Base-by-base conservation (phyloP, 2,329 filamentous ascomycete genomes). In the Diaporthe nobilis region DNA sequence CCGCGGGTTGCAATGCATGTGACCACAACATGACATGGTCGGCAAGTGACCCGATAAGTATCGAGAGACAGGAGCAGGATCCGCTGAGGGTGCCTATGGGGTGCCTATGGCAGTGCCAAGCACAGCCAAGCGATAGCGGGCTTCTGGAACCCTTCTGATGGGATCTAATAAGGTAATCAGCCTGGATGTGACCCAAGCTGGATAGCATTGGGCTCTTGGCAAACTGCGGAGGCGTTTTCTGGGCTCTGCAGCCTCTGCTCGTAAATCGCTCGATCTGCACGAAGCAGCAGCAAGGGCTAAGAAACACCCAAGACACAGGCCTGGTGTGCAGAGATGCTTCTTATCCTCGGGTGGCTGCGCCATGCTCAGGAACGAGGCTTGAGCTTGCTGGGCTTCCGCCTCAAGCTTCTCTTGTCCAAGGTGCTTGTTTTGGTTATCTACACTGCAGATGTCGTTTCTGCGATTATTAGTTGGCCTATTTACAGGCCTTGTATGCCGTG, bases 21-120 rank as follows among this genome's bases (percentile, higher is more conserved):
- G 44, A 68, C 63, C 44, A 9, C 25, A 34, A 20, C 47, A 53
- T 68, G 44, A 68, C 63, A 51, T 67, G 63, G 63, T 68, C 63
- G 63, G 63, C 17, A 68, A 53, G 34, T 34, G 47, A 53, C 28
- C 65, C 47, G 65, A 68, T 53, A 53, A 68, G 65, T 28, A 53
- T 12, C 9, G 8, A 39, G 42, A 17, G 37, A 12, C 13, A 15
- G 15, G 37, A 42, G 57, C 37, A 42, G 58, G 37, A 57, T 31
- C 17, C 6, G 22, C 58, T 65, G 39, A 20, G 9, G 42, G 65
- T 42, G 63, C 63, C 63, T 67, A 25, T 47, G 63, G 63, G 42
- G 65, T 42, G 63, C 63, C 63, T 67, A 25, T 47, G 63, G 63
- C 61, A 67, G 61, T 67, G 63, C 63, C 63, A 68, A 68, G 63